Evolutionary conservation across 1,284 basidiomycete species (phyloP), one percentile per base, ranked within the genome.

Genomic region (Naganishia sp.): DNA sequence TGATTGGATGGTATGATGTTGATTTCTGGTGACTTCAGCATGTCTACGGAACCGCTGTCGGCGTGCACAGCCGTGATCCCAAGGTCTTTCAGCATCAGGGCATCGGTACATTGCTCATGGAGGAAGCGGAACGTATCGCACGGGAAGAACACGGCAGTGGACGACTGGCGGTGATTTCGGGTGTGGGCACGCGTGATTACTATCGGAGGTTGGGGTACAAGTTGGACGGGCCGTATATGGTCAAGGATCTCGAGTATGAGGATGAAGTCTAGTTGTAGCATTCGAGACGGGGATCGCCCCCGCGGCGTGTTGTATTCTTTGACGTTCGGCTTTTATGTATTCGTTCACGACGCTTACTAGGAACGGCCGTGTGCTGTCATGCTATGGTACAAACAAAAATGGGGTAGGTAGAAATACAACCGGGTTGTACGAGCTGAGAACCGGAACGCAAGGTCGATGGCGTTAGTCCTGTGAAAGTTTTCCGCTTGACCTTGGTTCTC

Each of bases 61-160:
- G 94, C 2, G 92, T 99, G 31, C 96, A 99, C 79, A 92, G 91
- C 62, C 85, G 96, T 57, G 95, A 99, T 80, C 96, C 96, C 18
- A 97, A 94, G 54, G 96, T 96, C 79, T 97, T 97, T 83, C 94
- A 97, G 77, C 94, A 97, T 80, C 92, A 94, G 85, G 96, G 96
- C 10, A 98, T 99, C 76, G 96, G 96, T 23, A 98, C 94, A 31
- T 78, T 99, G 68, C 81, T 99, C 67, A 99, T 99, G 96, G 96
- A 99, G 78, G 95, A 99, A 82, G 96, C 96, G 1, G 96, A 99
- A 80, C 85, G 93, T 69, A 99, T 99, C 81, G 94, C 96, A n/a
- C 83, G 89, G 69, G 95, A 98, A 74, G 96, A 99, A 77, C 96
- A 99, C 77, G 94, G 92, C 2, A 96, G 92, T 77, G 77, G 77